Percentiles rank a stretch among this genome's conserved stretches.
Conservation (phyloP, 2,329 filamentous ascomycete species). For the Aspergillus sp. region DNA sequence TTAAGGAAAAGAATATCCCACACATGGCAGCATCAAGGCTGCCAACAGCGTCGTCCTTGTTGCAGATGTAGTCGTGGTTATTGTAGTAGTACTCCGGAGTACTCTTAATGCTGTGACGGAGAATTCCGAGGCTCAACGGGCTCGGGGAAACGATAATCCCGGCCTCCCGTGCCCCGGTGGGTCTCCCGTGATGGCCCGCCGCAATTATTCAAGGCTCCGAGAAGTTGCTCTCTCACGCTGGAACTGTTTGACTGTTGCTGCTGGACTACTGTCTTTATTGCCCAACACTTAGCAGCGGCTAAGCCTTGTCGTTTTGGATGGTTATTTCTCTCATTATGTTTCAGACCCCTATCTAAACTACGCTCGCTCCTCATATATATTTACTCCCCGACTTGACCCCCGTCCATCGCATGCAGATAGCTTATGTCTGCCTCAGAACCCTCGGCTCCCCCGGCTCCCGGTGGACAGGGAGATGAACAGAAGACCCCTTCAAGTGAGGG, state of each 20-base stretch:
- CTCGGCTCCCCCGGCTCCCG: constrained; percentile 15
- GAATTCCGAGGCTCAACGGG: not conserved
- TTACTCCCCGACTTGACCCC: constrained; percentile 2
- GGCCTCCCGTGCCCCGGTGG: not conserved
- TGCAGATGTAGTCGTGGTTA: too few species aligned
- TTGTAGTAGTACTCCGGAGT: too few species aligned
- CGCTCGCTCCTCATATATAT: constrained; percentile 1
- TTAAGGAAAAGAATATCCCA: constrained; percentile 48
- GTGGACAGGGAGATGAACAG: constrained; percentile 18
- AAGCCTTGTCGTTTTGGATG: not conserved
- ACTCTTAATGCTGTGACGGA: not conserved
- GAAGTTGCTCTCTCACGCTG: too few species aligned
- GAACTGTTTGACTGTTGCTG: too few species aligned
- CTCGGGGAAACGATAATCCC: constrained; percentile 30
- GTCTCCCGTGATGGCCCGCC: not conserved
- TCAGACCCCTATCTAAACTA: constrained; percentile 17
- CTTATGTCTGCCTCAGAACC: constrained; percentile 29
- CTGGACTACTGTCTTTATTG: constrained; percentile 39
- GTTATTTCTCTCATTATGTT: constrained; percentile 14
- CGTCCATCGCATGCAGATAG: constrained; percentile 35
- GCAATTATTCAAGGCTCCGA: not conserved
- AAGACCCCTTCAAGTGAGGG: constrained; percentile 12
- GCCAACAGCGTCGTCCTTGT: not conserved
- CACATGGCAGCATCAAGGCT: constrained; percentile 29
- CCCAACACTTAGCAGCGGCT: not conserved